Evolutionary conservation across 1,284 basidiomycete species (phyloP), one percentile per base, ranked within the genome.

Genomic region (Austroboletus olivaceoglutinosus): DNA sequence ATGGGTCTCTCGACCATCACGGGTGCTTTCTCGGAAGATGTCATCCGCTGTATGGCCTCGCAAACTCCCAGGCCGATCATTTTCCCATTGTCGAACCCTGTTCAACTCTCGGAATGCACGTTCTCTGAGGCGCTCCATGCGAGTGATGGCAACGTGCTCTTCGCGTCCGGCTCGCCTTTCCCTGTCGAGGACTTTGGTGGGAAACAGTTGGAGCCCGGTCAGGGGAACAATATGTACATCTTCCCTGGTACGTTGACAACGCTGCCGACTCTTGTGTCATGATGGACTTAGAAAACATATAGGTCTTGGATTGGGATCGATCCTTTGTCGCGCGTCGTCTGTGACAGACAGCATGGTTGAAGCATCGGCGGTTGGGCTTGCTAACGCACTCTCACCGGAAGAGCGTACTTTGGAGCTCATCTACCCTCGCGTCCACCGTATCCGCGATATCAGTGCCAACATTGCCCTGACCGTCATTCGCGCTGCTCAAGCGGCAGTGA

Each of bases 1-100:
- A 78, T 98, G 54, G 94, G 95, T 48, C 83, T 98, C 30, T 94
- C 91, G 19, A 97, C 94, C 22, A 86, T 90, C 57, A 82, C 82
- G 74, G 85, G 86, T 43, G 89, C 93, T 1, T 98, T 98, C 73
- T 82, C 77, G 53, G 77, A 86, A 51, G 74, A 79, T 12, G 86
- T 93, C 48, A 82, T 98, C 54, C 76, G 83, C 59, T 75, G 81
- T 12, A 95, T 98, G 93, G 83, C 87, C n/a, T 77, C 81, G 44
- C 76, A 91, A 59, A 97, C 96, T 73, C 76, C 82, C 19, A 82
- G 86, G 21, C 94, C 95, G 23, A 95, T 97, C 75, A 85, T 98
- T 69, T 97, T 98, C 80, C 92, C 95, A 43, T 83, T 98, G n/a
- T 93, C 91, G 31, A 98, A 98, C 74, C 95, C 95, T 27, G 87